Base-by-base conservation (phyloP, 169 alveolate species). In the Babesia ovis region DNA sequence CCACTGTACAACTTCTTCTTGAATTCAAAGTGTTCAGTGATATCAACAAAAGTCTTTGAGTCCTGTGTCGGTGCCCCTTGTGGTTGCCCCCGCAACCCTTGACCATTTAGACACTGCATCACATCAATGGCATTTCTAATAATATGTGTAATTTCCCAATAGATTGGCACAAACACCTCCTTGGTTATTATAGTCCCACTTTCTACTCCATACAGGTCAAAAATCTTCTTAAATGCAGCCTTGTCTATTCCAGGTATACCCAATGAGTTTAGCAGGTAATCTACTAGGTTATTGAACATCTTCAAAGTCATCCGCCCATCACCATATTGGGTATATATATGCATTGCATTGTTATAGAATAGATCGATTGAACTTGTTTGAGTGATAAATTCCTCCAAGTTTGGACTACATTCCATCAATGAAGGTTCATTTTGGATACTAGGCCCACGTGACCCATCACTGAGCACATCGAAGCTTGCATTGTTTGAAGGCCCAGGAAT, bases 111-210 rank as follows among this genome's bases (percentile, higher is more conserved):
- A 25, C 55, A 27, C 46, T 64, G 74, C 50, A 64, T n/a, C 25
- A 64, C 61, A 8, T 79, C 87, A 0, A 79, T 31, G 0, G 81
- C 71, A 8, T 34, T 18, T 11, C 70, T 4, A 1, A 79, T 23
- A 6, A 56, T 18, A 34, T 79, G 81, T 23, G 67, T 53, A 22
- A 79, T 37, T 27, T 79, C 87, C 87, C 87, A 79, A 35, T 79
- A 79, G 77, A 66, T 29, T 34, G 68, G 9, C 25, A 58, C 45
- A 48, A 79, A 79, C 18, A 81, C 72, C n/a, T 75, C 50, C 31
- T 25, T 6, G 64, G 71, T 74, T 27, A 79, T 32, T 1, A 54
- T 3, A 2, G 77, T 23, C 20, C 69, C 77, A 8, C 53, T 20
- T 27, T 41, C 61, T 6, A 79, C 53, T 16, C 70, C 73, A 37